Conservation (phyloP, 2,329 filamentous ascomycete genomes). For the Scytalidium sp. region DNA sequence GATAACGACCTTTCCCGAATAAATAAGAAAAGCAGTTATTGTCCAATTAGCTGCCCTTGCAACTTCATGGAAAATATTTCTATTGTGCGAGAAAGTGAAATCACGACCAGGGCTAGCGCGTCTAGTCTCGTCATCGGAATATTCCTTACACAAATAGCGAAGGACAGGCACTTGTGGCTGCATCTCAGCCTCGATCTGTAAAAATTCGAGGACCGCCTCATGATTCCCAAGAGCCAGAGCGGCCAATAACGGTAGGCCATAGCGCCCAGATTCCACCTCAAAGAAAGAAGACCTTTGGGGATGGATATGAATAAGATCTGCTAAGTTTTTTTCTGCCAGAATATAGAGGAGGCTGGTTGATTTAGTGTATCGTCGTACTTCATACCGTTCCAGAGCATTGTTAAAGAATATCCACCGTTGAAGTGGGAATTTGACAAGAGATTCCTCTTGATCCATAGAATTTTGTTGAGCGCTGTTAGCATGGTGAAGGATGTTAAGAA, state of each 20-base stretch:
- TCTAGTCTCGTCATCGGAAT: constrained; percentile 4
- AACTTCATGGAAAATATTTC: constrained; percentile 3
- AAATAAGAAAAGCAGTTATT: constrained; percentile 10
- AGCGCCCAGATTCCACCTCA: constrained; percentile 26
- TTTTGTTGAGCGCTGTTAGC: constrained; percentile 32
- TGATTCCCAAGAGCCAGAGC: constrained; percentile 28
- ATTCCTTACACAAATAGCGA: constrained; percentile 6
- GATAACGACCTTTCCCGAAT: constrained; percentile 6
- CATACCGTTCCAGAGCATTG: constrained; percentile 28
- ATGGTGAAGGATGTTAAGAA: constrained; percentile 37
- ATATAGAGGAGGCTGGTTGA: constrained; percentile 31
- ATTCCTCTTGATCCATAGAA: constrained; percentile 28
- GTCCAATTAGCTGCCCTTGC: constrained; percentile 9
- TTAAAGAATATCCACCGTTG: constrained; percentile 25
- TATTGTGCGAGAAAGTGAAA: constrained; percentile 10
- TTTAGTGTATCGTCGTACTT: constrained; percentile 21
- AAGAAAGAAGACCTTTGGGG: constrained; percentile 15
- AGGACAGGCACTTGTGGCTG: constrained; percentile 4
- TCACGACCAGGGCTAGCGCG: constrained; percentile 1
- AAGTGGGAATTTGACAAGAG: constrained; percentile 29
- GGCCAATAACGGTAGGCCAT: constrained; percentile 32
- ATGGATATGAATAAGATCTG: constrained; percentile 24
- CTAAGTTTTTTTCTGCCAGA: constrained; percentile 29
- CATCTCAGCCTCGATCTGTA: constrained; percentile 12
- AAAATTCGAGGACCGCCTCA: constrained; percentile 22